phyloP scores from a whole-genome alignment of 306 rosid genomes.

The Oemleria cerasiformis region DNA sequence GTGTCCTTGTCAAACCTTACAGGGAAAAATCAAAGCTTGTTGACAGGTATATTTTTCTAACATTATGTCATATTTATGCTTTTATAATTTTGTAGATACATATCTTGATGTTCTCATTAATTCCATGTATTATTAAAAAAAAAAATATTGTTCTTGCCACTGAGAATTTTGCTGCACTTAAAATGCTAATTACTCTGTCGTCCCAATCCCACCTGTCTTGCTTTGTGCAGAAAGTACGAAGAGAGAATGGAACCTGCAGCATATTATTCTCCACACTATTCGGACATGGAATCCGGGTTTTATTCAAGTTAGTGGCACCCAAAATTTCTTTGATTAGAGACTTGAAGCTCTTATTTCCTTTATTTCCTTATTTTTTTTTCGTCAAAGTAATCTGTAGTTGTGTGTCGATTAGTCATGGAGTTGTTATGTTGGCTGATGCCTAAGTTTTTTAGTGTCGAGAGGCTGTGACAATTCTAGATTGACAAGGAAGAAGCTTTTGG shows the following conservation, averaged over 20 bases:
- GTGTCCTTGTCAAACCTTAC: constrained; percentile 85
- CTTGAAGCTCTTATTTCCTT: neutral
- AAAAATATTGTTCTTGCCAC: neutral
- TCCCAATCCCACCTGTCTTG: neutral
- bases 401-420: neutral
- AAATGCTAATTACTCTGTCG: neutral
- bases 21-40: constrained; percentile 68
- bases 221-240: constrained; percentile 49
- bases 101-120: too few relatives aligned
- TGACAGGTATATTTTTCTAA: constrained; percentile 40
- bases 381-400: neutral
- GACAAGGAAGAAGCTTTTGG: constrained; percentile 50
- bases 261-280: constrained; percentile 30
- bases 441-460: constrained; percentile 41
- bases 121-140: neutral
- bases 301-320: constrained; percentile 51
- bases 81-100: neutral
- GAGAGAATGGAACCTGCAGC: constrained; percentile 46
- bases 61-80: neutral
- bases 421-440: constrained; percentile 3
- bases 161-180: neutral
- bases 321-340: neutral
- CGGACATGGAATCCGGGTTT: constrained; percentile 45
- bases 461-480: constrained; percentile 35
- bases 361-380: neutral